phyloP scores from a whole-genome alignment of 2,329 filamentous ascomycete species.

The Leptographium wingfieldii region DNA sequence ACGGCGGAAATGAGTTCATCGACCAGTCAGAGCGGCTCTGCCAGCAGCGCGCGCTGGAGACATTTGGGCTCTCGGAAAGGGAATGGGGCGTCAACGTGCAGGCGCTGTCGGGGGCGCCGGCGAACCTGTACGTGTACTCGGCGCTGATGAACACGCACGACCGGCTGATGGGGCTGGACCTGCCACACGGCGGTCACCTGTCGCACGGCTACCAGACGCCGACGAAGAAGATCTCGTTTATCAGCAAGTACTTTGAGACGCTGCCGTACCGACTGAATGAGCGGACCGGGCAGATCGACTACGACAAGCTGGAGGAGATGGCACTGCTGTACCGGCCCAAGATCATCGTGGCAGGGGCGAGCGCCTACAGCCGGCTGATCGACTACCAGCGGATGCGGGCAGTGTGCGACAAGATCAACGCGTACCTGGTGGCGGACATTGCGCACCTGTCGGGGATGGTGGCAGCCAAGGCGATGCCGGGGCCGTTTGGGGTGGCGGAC shows the following conservation, averaged over 20 bases:
- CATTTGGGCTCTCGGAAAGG: conserved; percentile 70
- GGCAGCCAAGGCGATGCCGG: conserved; percentile 80
- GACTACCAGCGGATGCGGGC: conserved; percentile 89
- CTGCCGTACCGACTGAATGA: conserved; percentile 88
- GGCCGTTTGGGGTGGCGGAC: conserved; percentile 80
- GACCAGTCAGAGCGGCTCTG: conserved; percentile 81
- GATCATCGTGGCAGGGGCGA: conserved; percentile 88
- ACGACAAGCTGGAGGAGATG: conserved; percentile 77
- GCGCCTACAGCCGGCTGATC: conserved; percentile 89
- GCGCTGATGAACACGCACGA: conserved; percentile 88
- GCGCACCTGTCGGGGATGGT: conserved; percentile 93
- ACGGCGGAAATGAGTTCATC: conserved; percentile 93
- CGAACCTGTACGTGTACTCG: conserved; percentile 89
- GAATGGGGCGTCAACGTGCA: conserved; percentile 98
- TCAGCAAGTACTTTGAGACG: conserved; percentile 98
- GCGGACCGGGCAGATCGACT: conserved; percentile 87
- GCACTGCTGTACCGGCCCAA: conserved; percentile 88
- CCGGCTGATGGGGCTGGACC: conserved; percentile 89
- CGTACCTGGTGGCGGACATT: conserved; percentile 92
- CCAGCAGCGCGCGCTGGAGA: conserved; percentile 77
- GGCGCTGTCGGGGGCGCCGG: conserved; percentile 61
- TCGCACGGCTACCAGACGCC: conserved; percentile 97
- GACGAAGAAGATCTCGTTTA: conserved; percentile 87
- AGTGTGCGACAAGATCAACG: conserved; percentile 81
- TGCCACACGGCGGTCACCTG: conserved; percentile 91